Evolutionary conservation across 306 rosid species (phyloP).

Genomic region (Pyrus betulifolia): DNA sequence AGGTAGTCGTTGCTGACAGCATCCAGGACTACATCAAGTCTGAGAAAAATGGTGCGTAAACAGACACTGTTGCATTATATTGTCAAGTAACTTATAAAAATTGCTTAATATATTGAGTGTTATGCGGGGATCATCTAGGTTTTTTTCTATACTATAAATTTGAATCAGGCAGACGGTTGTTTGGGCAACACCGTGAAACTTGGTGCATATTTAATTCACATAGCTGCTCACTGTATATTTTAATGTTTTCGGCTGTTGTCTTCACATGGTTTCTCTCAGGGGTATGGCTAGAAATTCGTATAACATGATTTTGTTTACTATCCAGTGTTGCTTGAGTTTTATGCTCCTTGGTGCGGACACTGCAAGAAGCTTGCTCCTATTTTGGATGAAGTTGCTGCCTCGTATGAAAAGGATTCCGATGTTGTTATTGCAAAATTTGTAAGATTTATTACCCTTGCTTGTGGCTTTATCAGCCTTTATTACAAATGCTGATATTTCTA

Average conservation of each 20-base stretch:
- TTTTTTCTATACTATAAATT: not conserved
- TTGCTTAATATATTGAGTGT: not conserved
- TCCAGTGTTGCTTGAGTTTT: slow-evolving; percentile 83
- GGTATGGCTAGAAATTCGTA: not conserved
- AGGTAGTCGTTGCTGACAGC: slow-evolving; percentile 70
- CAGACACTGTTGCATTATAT: not conserved
- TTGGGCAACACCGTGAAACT: not conserved
- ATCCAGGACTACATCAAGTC: slow-evolving; percentile 67
- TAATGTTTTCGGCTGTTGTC: not conserved
- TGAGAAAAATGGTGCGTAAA: slow-evolving; percentile 63
- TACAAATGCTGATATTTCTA: not conserved
- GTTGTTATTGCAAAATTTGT: slow-evolving; percentile 80
- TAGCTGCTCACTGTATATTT: not conserved
- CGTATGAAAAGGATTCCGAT: slow-evolving; percentile 56
- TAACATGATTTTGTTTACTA: not conserved
- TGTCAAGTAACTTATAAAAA: not conserved
- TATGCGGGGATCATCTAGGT: not conserved
- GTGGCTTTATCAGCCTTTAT: not conserved
- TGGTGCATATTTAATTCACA: not conserved
- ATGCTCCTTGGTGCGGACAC: slow-evolving; percentile 97
- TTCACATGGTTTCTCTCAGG: not conserved
- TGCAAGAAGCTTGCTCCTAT: slow-evolving; percentile 92
- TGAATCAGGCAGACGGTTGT: not conserved
- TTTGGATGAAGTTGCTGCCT: slow-evolving; percentile 79
- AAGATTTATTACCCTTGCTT: slow-evolving; percentile 17